Evolutionary conservation across 2,329 filamentous ascomycete genomes (phyloP), one percentile per base, ranked within the genome.

Genomic region (Gremmenia infestans): DNA sequence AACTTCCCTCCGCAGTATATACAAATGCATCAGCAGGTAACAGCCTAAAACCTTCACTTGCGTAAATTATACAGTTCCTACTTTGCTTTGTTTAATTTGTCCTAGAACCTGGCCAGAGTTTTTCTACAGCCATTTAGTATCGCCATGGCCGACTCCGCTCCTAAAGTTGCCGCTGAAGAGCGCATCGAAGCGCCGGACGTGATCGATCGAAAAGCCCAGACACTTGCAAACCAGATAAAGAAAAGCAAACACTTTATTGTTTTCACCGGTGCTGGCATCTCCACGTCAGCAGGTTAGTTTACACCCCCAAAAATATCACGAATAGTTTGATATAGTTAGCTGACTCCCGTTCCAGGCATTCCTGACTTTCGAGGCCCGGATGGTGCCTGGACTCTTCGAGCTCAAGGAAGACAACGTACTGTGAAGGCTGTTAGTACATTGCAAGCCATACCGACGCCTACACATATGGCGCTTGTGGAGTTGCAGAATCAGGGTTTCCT

Each of bases 291-390:
- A 1, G 75, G 74, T 72, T 25, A 60, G 66, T 45, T 12, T 0
- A 7, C 11, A 19, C 2, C 19, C 19, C 37, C 32, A 49, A 12
- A 12, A 43, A 1, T 17, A 19, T n/a, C 4, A 32, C 5, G 0
- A 3, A 43, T 17, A 17, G 0, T 28, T 9, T 11, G 17, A 6
- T 45, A 5, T n/a, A 40, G 45, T 8, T 9, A 8, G n/a, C 28
- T 8, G 35, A 2, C 28, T 8, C 19, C 11, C 35, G 19, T 47
- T 23, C 2, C 17, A 76, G 74, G 74, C 2, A 77, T 78, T 15
- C 73, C 76, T 2, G 76, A 78, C 49, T 79, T 78, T 52, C 70
- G 76, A n/a, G 76, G 75, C 0, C 74, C 76, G 0, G 70, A 77
- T 40, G 76, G 76, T 1, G 71, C 70, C 4, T 78, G 75, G 76